Percentiles rank a stretch among this genome's conserved stretches.
These are phyloP conservation scores for Tylopilus rubrobrunneus DNA, from an alignment of 768 basidiomycete genomes.

Conservation along the genomic window DNA sequence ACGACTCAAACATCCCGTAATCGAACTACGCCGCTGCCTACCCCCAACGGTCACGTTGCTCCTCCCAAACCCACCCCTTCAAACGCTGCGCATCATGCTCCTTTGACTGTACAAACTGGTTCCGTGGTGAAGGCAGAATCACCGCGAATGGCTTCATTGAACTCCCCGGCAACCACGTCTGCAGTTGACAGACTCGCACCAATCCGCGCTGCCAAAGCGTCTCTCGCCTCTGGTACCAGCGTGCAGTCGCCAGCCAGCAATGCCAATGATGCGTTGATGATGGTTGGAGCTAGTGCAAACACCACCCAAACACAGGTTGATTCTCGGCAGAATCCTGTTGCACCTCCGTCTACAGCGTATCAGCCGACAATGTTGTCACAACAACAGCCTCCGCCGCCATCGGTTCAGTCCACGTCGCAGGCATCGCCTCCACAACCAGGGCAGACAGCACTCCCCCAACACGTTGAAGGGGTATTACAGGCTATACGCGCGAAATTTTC, in stretches of 20 bases:
- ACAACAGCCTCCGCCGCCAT: not conserved
- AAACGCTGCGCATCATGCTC: not conserved
- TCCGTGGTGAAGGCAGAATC: conserved; percentile 18
- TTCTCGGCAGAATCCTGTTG: not conserved
- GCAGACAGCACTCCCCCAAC: conserved; percentile 4
- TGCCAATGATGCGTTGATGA: not conserved
- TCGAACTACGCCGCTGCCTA: not conserved
- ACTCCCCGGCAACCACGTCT: conserved; percentile 4
- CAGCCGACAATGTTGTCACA: not conserved
- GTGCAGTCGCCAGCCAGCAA: conserved; percentile 9
- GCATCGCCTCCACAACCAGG: not conserved
- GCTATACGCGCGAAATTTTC: conserved; percentile 14
- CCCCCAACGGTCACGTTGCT: not conserved
- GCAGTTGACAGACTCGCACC: conserved; percentile 29
- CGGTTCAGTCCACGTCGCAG: not conserved
- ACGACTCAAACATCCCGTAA: not conserved
- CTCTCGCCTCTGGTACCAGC: conserved; percentile 12
- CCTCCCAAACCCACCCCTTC: not conserved
- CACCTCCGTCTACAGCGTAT: not conserved
- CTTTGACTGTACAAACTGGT: conserved; percentile 12
- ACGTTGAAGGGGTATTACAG: conserved; percentile 15
- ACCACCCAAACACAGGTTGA: not conserved
- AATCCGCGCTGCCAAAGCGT: conserved; percentile 32
- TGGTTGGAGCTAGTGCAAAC: not conserved
- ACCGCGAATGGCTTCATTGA: conserved; percentile 7